A percentile compares a stretch with the other conserved stretches of the same genome.
Evolutionary conservation across 345 rosid genomes (phyloP).

Genomic region (Arabis alpina): DNA sequence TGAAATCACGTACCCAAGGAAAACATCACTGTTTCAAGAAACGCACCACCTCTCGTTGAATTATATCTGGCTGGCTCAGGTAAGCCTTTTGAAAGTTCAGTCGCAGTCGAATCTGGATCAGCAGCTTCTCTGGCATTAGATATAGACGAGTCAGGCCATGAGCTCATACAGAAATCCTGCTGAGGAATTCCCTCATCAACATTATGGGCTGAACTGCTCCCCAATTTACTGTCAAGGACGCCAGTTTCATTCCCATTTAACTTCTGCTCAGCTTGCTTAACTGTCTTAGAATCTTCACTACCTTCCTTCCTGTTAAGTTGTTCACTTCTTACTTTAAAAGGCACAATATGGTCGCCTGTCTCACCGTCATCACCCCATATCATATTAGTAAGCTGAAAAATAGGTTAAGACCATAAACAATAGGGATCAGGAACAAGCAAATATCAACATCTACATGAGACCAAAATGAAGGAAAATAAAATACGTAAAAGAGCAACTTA

Average conservation of each 20-base stretch:
- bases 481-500: not conserved
- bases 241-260: conserved; percentile 45
- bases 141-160: conserved; percentile 60
- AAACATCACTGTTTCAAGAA: conserved; percentile 31
- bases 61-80: conserved; percentile 52
- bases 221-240: conserved; percentile 50
- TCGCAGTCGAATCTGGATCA: conserved; percentile 53
- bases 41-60: conserved; percentile 60
- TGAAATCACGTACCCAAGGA: conserved; percentile 37
- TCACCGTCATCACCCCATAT: conserved; percentile 84
- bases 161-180: conserved; percentile 53
- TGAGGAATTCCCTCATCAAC: conserved; percentile 50
- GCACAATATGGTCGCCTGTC: conserved; percentile 79
- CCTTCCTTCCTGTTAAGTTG: conserved; percentile 54
- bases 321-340: conserved; percentile 59
- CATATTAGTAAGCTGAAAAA: conserved; percentile 77
- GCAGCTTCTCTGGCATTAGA: conserved; percentile 51
- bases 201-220: conserved; percentile 48
- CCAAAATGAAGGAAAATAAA: not conserved
- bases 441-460: conserved; percentile 21
- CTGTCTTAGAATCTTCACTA: conserved; percentile 49
- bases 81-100: conserved; percentile 53
- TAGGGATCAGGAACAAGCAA: conserved; percentile 27
- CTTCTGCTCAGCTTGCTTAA: conserved; percentile 53
- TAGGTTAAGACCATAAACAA: conserved; percentile 15